Conservation (phyloP, 768 basidiomycete genomes). For the Mycena leptocephala region DNA sequence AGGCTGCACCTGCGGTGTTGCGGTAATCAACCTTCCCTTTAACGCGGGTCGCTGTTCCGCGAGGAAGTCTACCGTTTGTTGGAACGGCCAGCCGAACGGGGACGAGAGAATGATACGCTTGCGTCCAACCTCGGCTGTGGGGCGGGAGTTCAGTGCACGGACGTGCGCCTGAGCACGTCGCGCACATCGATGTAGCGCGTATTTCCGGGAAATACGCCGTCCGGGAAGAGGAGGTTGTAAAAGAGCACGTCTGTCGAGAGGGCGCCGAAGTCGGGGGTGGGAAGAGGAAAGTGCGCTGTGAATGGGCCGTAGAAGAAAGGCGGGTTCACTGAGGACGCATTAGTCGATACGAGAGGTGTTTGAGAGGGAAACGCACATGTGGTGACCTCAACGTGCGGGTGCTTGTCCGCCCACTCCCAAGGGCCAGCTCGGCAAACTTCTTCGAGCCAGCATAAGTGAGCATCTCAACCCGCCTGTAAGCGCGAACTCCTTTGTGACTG, state of each 20-base stretch:
- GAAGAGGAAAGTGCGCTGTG: slow-evolving; percentile 43
- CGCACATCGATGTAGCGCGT: slow-evolving; percentile 47
- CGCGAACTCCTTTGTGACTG: slow-evolving; percentile 48
- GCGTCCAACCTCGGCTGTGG: slow-evolving; percentile 43
- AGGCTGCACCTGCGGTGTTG: too few relatives aligned
- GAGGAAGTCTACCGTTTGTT: slow-evolving; percentile 42
- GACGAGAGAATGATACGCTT: slow-evolving; percentile 53
- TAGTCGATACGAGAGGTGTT: too few relatives aligned
- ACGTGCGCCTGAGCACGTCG: slow-evolving; percentile 52
- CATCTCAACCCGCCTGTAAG: slow-evolving; percentile 27
- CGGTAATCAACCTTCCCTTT: slow-evolving; percentile 45
- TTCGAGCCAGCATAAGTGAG: slow-evolving; percentile 56
- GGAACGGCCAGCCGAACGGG: slow-evolving; percentile 44
- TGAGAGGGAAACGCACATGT: slow-evolving; percentile 48
- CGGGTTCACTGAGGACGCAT: slow-evolving; percentile 50
- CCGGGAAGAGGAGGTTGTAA: slow-evolving; percentile 43
- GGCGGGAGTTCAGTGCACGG: slow-evolving; percentile 42
- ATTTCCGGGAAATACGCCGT: slow-evolving; percentile 38
- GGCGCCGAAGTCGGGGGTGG: slow-evolving; percentile 37
- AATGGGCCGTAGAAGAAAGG: slow-evolving; percentile 57
- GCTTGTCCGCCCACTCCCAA: slow-evolving; percentile 60
- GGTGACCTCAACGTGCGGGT: slow-evolving; percentile 57
- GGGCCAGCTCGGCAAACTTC: slow-evolving; percentile 55
- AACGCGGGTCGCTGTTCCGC: slow-evolving; percentile 48
- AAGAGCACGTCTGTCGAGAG: slow-evolving; percentile 40